Base-by-base conservation (phyloP, 106 monocot genomes). In the Alisma plantagoaquatica region DNA sequence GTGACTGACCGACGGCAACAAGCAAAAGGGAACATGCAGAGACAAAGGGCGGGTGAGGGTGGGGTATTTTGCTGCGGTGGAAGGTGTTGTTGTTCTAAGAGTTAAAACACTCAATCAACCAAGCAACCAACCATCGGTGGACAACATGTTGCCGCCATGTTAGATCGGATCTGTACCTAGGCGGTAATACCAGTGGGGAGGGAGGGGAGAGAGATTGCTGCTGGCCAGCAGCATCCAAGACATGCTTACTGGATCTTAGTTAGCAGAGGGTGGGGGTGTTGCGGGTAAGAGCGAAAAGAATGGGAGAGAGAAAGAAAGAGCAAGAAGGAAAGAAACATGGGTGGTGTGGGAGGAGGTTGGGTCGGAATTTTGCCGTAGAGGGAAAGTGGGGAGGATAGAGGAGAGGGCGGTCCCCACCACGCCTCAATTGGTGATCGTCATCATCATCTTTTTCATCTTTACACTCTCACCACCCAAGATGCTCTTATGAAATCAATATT, bases 121-220 rank as follows among this genome's bases (percentile, higher is more conserved):
- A 38, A 47, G 46, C 20, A n/a, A 47, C 1, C 20, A 12, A 0
- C 46, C 1, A 47, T 7, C 46, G 20, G n/a, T 31, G 28, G 53
- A 27, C 53, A 54, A 10, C 53, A n/a, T n/a, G n/a, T 54, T 54
- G 53, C 29, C 27, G 16, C 53, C 27, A 53, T 30, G 53, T 54
- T 54, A 54, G 53, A 54, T 32, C 31, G 53, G 53, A 54, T 54
- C 46, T 41, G 41, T 41, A n/a, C n/a, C n/a, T n/a, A n/a, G n/a
- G n/a, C n/a, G n/a, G n/a, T n/a, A n/a, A n/a, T n/a, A n/a, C n/a
- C n/a, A 38, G 35, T 38, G 9, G 6, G 35, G 9, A 38, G 9
- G 35, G 35, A 38, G 35, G 35, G 6, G 35, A 38, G 35, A 14
- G n/a, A n/a, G n/a, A n/a, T n/a, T n/a, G n/a, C n/a, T n/a, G n/a